phyloP scores from a whole-genome alignment of 495 filamentous ascomycete species.

The Talaromyces trachyspermus region DNA sequence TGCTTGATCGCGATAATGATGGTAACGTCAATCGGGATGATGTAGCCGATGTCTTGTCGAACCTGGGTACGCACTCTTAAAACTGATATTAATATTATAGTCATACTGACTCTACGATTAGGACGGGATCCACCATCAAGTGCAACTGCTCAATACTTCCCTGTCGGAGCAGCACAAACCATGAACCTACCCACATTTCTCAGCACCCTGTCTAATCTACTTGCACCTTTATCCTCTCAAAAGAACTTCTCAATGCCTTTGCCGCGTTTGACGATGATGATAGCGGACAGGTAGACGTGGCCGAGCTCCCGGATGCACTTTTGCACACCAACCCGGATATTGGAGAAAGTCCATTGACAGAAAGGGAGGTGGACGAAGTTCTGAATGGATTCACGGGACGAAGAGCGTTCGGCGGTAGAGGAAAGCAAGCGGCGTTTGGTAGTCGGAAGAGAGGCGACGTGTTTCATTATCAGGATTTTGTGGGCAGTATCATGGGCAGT shows the following conservation, averaged over 20 bases:
- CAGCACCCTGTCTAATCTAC: constrained; percentile 60
- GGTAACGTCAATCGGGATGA: constrained; percentile 68
- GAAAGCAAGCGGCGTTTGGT: constrained; percentile 13
- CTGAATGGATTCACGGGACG: constrained; percentile 77
- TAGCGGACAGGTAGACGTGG: constrained; percentile 81
- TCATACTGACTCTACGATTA: constrained; percentile 14
- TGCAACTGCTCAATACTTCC: constrained; percentile 69
- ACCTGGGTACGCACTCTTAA: constrained; percentile 54
- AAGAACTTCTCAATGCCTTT: constrained; percentile 79
- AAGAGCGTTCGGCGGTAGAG: constrained; percentile 56
- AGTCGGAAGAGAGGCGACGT: constrained; percentile 36
- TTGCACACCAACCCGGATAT: constrained; percentile 71
- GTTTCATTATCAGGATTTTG: constrained; percentile 41
- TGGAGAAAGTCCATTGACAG: constrained; percentile 59
- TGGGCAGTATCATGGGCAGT: constrained; percentile 32
- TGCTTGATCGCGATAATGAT: constrained; percentile 76
- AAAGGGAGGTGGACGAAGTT: constrained; percentile 73
- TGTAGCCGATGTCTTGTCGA: constrained; percentile 70
- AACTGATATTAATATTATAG: too few species aligned
- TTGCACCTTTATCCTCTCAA: constrained; percentile 64
- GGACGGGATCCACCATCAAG: constrained; percentile 52
- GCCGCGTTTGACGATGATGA: constrained; percentile 95
- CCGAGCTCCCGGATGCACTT: constrained; percentile 74
- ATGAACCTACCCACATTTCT: constrained; percentile 81
- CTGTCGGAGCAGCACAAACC: constrained; percentile 53